These are phyloP conservation scores for Musa beccarii DNA, from an alignment of 176 grass and related monocot genomes.

Conservation along the genomic window DNA sequence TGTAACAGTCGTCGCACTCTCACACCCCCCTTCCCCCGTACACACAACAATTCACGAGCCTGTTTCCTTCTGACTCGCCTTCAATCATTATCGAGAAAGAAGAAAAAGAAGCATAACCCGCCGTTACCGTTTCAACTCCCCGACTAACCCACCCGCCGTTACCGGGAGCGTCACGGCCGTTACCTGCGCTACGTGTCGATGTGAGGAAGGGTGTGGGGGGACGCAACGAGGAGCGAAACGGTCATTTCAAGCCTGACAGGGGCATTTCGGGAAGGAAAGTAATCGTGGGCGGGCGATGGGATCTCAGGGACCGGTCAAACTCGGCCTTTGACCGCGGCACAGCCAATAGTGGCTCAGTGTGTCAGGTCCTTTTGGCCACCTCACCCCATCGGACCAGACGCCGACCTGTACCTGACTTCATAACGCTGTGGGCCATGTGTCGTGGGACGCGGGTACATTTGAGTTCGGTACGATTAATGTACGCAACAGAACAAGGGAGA, in stretches of 20 bases:
- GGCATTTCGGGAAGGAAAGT: not conserved
- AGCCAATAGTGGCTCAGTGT: conserved; percentile 1
- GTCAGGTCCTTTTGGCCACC: not conserved
- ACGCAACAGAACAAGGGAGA: not conserved
- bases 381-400: not conserved
- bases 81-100: not conserved
- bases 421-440: not conserved
- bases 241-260: not conserved
- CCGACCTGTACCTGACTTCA: not conserved
- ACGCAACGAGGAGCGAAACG: not conserved
- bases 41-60: conserved; percentile 6
- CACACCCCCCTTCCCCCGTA: not conserved
- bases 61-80: conserved; percentile 1
- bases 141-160: not conserved
- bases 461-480: too few species aligned
- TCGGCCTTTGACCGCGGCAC: not conserved
- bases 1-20: not conserved
- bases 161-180: not conserved
- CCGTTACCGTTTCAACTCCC: not conserved
- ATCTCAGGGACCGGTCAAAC: not conserved
- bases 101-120: not conserved
- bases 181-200: not conserved
- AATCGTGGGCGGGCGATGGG: conserved; percentile 9
- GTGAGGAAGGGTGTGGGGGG: not conserved
- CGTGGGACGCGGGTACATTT: too few species aligned